These are phyloP conservation scores for Fusarium tupiense DNA, from an alignment of 2,329 filamentous ascomycete genomes.

Conservation along the genomic window DNA sequence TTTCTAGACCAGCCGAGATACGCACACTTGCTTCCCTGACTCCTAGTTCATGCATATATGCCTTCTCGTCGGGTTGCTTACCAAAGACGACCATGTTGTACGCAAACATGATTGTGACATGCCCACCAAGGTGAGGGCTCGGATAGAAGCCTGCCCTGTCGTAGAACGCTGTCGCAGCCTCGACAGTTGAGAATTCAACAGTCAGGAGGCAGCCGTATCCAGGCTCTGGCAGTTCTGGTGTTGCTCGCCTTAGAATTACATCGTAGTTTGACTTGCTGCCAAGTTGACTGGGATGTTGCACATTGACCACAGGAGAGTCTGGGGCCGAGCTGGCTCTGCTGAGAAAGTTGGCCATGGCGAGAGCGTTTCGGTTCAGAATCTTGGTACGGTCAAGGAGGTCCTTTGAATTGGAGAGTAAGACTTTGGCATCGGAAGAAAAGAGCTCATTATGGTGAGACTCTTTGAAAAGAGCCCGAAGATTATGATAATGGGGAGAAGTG, in stretches of 20 bases:
- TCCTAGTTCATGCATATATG: conserved; percentile 51
- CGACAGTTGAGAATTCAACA: conserved; percentile 58
- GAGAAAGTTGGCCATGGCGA: conserved; percentile 53
- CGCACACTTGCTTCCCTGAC: conserved; percentile 54
- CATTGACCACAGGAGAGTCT: conserved; percentile 49
- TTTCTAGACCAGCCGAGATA: conserved; percentile 60
- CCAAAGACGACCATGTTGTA: conserved; percentile 59
- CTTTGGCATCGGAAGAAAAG: conserved; percentile 57
- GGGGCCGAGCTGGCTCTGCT: conserved; percentile 43
- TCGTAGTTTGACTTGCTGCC: conserved; percentile 47
- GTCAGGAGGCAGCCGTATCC: conserved; percentile 66
- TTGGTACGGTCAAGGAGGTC: conserved; percentile 54
- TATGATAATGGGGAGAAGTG: conserved; percentile 51
- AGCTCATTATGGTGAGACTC: conserved; percentile 55
- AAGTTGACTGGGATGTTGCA: conserved; percentile 57
- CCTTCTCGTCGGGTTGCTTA: conserved; percentile 50
- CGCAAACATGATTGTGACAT: conserved; percentile 59
- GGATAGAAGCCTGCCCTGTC: conserved; percentile 59
- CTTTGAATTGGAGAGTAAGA: conserved; percentile 56
- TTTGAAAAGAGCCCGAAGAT: conserved; percentile 47
- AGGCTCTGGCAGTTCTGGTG: conserved; percentile 57
- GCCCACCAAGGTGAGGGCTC: conserved; percentile 64
- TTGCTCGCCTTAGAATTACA: conserved; percentile 49
- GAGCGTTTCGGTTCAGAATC: conserved; percentile 56
- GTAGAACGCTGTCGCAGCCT: conserved; percentile 58